Evolutionary conservation across 768 basidiomycete genomes (phyloP).

Genomic region (Tylopilus cervinicoccineus): DNA sequence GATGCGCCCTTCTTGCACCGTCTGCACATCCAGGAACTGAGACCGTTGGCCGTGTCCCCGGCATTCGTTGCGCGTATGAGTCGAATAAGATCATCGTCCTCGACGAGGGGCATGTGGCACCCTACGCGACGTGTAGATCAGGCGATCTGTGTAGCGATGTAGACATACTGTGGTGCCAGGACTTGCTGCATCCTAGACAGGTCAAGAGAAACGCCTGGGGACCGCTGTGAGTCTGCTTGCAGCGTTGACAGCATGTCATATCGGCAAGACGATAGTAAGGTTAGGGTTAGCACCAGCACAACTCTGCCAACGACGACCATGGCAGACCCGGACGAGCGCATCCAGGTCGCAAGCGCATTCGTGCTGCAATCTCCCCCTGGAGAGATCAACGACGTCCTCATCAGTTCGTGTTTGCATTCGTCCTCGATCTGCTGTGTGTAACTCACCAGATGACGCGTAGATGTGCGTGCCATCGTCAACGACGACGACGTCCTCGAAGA

Average conservation of each 20-base stretch:
- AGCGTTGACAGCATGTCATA: constrained; percentile 20
- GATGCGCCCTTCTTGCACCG: constrained; percentile 25
- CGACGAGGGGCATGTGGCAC: constrained; percentile 31
- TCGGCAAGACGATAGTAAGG: neutral
- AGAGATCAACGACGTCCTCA: constrained; percentile 94
- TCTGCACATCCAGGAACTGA: constrained; percentile 28
- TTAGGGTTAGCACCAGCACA: constrained; percentile 27
- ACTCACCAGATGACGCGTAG: constrained; percentile 38
- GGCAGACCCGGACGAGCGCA: constrained; percentile 55
- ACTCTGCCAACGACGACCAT: constrained; percentile 30
- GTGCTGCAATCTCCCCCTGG: constrained; percentile 91
- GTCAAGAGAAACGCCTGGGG: constrained; percentile 32
- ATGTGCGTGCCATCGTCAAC: constrained; percentile 85
- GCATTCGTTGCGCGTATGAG: constrained; percentile 23
- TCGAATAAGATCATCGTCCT: constrained; percentile 22
- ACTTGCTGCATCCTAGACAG: constrained; percentile 30
- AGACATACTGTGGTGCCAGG: constrained; percentile 34
- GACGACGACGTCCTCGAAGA: constrained; percentile 82
- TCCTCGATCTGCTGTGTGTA: neutral
- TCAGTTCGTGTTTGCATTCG: constrained; percentile 47
- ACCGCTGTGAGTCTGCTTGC: constrained; percentile 21
- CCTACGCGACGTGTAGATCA: constrained; percentile 13
- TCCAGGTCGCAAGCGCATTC: constrained; percentile 71
- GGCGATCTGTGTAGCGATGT: neutral
- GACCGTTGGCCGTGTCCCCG: constrained; percentile 21